These are phyloP conservation scores for Pseudogymnoascus sp. DNA, from an alignment of 2,329 filamentous ascomycete species.

Conservation along the genomic window DNA sequence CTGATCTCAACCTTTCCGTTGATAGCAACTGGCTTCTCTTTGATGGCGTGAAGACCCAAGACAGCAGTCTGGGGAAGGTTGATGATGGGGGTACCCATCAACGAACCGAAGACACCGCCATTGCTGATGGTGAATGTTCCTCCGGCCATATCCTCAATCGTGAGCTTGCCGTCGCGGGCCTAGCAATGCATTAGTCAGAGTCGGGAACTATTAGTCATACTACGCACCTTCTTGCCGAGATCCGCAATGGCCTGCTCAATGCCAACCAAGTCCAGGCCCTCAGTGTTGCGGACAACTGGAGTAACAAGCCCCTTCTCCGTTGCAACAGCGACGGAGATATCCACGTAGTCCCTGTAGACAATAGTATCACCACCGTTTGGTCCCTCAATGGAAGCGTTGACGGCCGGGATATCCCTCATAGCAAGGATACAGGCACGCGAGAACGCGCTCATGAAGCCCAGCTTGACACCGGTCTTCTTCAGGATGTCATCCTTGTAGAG, in stretches of 20 bases:
- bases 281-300: slow-evolving; percentile 89
- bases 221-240: slow-evolving; percentile 80
- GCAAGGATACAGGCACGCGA: slow-evolving; percentile 82
- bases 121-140: slow-evolving; percentile 98
- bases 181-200: slow-evolving; percentile 31
- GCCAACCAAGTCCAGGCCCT: slow-evolving; percentile 76
- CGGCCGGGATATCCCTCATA: slow-evolving; percentile 88
- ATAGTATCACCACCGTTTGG: slow-evolving; percentile 94
- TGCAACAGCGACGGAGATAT: slow-evolving; percentile 93
- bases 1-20: slow-evolving; percentile 93
- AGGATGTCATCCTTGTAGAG: slow-evolving; percentile 93
- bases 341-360: slow-evolving; percentile 96
- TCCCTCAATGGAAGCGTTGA: slow-evolving; percentile 96
- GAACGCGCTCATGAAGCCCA: slow-evolving; percentile 99
- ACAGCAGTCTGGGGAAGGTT: slow-evolving; percentile 92
- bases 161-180: slow-evolving; percentile 93
- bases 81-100: slow-evolving; percentile 98
- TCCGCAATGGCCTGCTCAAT: slow-evolving; percentile 92
- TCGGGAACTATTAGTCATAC: neutral
- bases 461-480: slow-evolving; percentile 94
- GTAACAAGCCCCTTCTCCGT: slow-evolving; percentile 97
- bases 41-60: slow-evolving; percentile 90
- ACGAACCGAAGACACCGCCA: slow-evolving; percentile 89
- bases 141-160: slow-evolving; percentile 98
- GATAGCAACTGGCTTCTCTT: slow-evolving; percentile 81